Evolutionary conservation across 495 filamentous ascomycete species (phyloP), one percentile per base, ranked within the genome.

Genomic region (Aspergillus campestris): DNA sequence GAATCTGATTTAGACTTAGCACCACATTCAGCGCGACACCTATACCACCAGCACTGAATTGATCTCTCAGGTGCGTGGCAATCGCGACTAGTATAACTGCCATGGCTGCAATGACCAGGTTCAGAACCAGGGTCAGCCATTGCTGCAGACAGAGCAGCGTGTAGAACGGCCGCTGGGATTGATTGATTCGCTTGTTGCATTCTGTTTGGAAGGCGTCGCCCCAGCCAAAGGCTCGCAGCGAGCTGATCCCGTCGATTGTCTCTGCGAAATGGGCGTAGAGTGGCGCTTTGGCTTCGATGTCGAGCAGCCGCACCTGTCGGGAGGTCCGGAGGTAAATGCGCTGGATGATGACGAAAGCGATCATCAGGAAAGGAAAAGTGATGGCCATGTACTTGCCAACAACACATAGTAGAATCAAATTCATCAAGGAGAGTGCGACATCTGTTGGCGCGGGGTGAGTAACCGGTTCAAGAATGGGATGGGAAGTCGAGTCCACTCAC

Each of bases 191-290:
- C 71, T 59, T 39, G 80, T 49, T 83, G 85, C 3, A 70, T 65
- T 32, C 76, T 59, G 14, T 10, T 0, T 12, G 8, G 24, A 34
- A 24, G 6, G 30, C 3, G 0, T 12, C 8, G 0, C 67, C 55
- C 68, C 84, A 86, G 40, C 74, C 76, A 56, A 83, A 90, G 0
- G 81, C 80, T 8, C 86, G 79, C 45, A 92, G 86, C 8, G 81
- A 88, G 27, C 75, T 58, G 0, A 87, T 72, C 10, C 86, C 87
- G 0, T 72, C 71, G 4, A 88, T 66, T 0, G 77, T 72, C 8
- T 82, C 80, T 0, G 76, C 70, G 50, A 91, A 87, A 35, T 81
- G 77, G 40, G 87, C 82, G 54, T 86, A 89, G 0, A 91, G 74
- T 0, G 84, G 84, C 6, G 65, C 60, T 49, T 75, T 75, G 7